A percentile compares a stretch with the other conserved stretches of the same genome.
Conservation (phyloP, 352 stramenopile species). For the Pythium vanterpoolii region DNA sequence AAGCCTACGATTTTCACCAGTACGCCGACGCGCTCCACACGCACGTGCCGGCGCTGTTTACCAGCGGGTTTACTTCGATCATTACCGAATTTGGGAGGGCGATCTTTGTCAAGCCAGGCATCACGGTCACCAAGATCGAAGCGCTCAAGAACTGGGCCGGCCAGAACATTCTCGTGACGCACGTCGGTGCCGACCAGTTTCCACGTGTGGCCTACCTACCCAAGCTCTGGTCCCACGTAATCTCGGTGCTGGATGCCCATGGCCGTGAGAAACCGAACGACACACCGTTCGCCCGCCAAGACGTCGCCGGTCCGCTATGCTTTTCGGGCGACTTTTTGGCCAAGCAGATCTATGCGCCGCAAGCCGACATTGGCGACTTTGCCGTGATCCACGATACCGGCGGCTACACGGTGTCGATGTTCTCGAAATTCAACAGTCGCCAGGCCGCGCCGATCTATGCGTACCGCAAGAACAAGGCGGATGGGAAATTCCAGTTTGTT, state of each 20-base stretch:
- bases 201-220: conserved; percentile 85
- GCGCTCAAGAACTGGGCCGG: conserved; percentile 84
- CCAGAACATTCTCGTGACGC: conserved; percentile 79
- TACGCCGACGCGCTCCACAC: conserved; percentile 72
- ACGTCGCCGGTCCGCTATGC: conserved; percentile 91
- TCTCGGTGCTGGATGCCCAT: conserved; percentile 59
- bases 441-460: conserved; percentile 63
- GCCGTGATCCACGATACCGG: conserved; percentile 87
- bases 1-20: conserved; percentile 75
- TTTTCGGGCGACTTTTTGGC: conserved; percentile 91
- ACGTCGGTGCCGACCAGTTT: conserved; percentile 91
- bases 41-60: conserved; percentile 81
- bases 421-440: conserved; percentile 88
- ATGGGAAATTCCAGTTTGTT: conserved; percentile 43
- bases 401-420: conserved; percentile 87
- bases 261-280: conserved; percentile 57
- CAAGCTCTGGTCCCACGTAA: conserved; percentile 77
- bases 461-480: conserved; percentile 33
- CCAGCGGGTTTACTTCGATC: conserved; percentile 68
- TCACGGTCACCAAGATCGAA: conserved; percentile 87
- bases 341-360: conserved; percentile 64
- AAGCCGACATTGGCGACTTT: conserved; percentile 70
- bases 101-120: conserved; percentile 84
- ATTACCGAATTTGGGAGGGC: conserved; percentile 92
- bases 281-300: conserved; percentile 49